Evolutionary conservation across 805 yeast species (phyloP), one percentile per base, ranked within the genome.

Genomic region (Candida vartiovaarae): DNA sequence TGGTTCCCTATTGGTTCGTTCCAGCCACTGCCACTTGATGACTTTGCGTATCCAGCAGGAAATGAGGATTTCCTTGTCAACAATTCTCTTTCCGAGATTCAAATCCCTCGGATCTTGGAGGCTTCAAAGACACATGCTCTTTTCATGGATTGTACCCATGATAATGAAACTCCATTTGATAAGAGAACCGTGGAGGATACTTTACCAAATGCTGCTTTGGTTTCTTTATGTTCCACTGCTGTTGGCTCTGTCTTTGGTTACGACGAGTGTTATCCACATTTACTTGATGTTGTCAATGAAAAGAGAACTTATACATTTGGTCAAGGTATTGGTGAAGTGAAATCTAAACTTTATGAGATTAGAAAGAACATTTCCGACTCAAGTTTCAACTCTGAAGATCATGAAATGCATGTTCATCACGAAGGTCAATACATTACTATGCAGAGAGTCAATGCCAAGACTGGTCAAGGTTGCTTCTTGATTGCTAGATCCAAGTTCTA

Each of bases 71-170:
- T 48, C 24, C 50, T 51, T 30, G 45, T 53, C 32, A 50, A 41
- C 20, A 42, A 51, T 10, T 47, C 71, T 31, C 70, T 67, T 25
- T 77, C 89, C 5, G 89, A 84, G 59, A 66, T 84, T 48, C 79
- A 78, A 47, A 72, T 85, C 39, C 91, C 95, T 2, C 73, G 72
- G 51, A 69, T 77, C 8, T 70, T 91, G 38, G 70, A 80, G 2
- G 71, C 82, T 4, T 76, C 81, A 36, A 78, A 82, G n/a, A 95
- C 95, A 4, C 97, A 89, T 65, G 96, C 98, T 0, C 69, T 93
- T 54, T 84, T 91, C 54, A 91, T 93, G 97, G 98, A 93, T 59
- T 91, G 97, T 57, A 90, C 98, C 2, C 99, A 91, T 62, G 99
- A 91, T 62, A 91, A 91, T 59, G 93, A 89, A 64, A 82, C 80